These are phyloP conservation scores for Leccinum uliginosum DNA, from an alignment of 768 basidiomycete species.

Conservation along the genomic window DNA sequence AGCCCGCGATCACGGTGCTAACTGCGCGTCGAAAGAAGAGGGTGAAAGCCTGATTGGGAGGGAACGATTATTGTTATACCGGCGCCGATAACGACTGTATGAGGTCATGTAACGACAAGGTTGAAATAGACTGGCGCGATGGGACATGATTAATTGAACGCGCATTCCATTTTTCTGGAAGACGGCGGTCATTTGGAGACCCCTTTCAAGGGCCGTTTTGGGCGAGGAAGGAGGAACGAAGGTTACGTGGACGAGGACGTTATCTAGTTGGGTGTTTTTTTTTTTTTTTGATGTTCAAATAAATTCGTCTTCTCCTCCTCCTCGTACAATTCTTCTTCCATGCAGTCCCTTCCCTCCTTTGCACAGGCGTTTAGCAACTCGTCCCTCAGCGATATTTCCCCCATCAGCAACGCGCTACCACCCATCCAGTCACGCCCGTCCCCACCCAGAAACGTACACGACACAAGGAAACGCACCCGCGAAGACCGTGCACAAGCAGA, in stretches of 20 bases:
- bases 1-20: conserved; percentile 47
- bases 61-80: neutral
- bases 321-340: conserved; percentile 24
- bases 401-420: conserved; percentile 55
- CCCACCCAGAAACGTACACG: neutral
- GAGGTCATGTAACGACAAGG: conserved; percentile 2
- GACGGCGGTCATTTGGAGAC: conserved; percentile 7
- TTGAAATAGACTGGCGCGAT: conserved; percentile 3
- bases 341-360: conserved; percentile 76
- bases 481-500: conserved; percentile 34
- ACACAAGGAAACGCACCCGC: conserved; percentile 42
- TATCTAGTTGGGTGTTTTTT: conserved; percentile 15
- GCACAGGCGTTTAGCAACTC: conserved; percentile 66
- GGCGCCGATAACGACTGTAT: neutral
- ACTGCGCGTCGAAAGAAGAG: conserved; percentile 57
- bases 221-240: neutral
- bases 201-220: neutral
- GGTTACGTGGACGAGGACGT: neutral
- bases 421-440: conserved; percentile 53
- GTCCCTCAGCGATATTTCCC: conserved; percentile 47
- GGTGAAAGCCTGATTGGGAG: conserved; percentile 18
- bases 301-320: neutral
- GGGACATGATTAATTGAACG: conserved; percentile 6
- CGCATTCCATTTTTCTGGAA: conserved; percentile 17
- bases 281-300: too few relatives aligned